Evolutionary conservation across 768 basidiomycete genomes (phyloP).

Genomic region (Lactarius tabidus): DNA sequence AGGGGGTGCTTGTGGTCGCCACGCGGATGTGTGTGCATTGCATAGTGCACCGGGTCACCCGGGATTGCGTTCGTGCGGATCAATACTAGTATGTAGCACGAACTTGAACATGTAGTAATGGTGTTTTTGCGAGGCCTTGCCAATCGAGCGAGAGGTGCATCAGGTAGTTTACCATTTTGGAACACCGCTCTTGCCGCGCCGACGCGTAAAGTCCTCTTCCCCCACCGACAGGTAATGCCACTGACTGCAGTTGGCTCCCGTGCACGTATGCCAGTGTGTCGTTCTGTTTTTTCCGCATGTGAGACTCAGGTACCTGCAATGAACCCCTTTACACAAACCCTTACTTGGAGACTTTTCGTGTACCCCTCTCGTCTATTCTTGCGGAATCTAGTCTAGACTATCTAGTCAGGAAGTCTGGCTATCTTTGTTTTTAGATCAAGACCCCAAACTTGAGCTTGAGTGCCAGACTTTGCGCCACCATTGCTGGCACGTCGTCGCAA

Average conservation of each 20-base stretch:
- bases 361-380: no score
- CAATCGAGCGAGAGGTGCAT: background rate
- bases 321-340: background rate
- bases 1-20: background rate
- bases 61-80: background rate
- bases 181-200: no score
- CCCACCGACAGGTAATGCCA: no score
- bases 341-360: background rate
- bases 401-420: no score
- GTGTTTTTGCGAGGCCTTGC: background rate
- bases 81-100: background rate
- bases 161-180: background rate
- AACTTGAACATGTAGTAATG: background rate
- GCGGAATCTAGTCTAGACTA: no score
- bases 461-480: background rate
- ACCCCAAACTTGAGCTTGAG: background rate
- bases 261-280: background rate
- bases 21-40: background rate
- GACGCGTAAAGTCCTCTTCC: no score
- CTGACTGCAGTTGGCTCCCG: no score
- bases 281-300: background rate
- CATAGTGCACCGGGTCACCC: background rate
- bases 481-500: background rate
- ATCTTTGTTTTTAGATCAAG: background rate
- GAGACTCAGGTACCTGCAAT: no score